These are phyloP conservation scores for Orbilia quercus DNA, from an alignment of 2,329 filamentous ascomycete species.

Conservation along the genomic window DNA sequence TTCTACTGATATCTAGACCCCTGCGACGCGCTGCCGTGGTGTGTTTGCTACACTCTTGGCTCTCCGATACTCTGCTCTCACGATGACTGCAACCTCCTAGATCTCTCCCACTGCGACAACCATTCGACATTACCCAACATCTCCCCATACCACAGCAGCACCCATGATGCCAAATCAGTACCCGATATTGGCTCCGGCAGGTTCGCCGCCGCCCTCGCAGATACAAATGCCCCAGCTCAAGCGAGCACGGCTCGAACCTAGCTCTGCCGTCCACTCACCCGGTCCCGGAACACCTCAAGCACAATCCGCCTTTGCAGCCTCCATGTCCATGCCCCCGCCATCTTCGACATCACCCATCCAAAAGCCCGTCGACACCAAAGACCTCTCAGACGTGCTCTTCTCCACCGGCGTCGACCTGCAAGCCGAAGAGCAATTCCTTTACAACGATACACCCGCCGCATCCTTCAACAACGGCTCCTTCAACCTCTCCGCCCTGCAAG, in stretches of 20 bases:
- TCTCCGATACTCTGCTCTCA: background rate
- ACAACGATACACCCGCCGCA: constrained; percentile 54
- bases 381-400: constrained; percentile 60
- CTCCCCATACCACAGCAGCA: background rate
- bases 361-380: constrained; percentile 60
- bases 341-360: constrained; percentile 55
- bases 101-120: constrained; percentile 9
- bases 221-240: constrained; percentile 47
- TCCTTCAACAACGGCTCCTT: constrained; percentile 20
- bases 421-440: constrained; percentile 60
- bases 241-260: constrained; percentile 43
- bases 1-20: background rate
- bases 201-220: constrained; percentile 30
- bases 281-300: constrained; percentile 33
- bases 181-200: constrained; percentile 35
- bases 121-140: background rate
- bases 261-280: constrained; percentile 31
- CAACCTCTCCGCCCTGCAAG: background rate
- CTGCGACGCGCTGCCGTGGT: constrained; percentile 21
- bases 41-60: constrained; percentile 15
- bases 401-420: constrained; percentile 60
- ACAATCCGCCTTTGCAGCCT: constrained; percentile 44
- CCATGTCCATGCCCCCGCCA: constrained; percentile 51
- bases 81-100: constrained; percentile 33
- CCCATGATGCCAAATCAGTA: constrained; percentile 23